These are phyloP conservation scores for Suillus luteus DNA, from an alignment of 768 basidiomycete genomes.

Conservation along the genomic window DNA sequence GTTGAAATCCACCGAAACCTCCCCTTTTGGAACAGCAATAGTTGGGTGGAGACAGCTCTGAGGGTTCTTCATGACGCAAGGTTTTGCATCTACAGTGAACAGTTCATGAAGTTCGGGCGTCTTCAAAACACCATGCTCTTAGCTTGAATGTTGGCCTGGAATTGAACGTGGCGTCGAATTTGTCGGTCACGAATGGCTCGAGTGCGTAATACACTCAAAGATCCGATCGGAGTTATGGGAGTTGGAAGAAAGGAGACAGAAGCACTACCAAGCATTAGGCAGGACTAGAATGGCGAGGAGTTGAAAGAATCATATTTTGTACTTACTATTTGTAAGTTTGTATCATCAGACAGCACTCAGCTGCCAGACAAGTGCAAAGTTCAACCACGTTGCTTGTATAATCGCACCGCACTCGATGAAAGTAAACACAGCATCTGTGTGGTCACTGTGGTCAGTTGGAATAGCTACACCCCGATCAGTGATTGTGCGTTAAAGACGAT, in stretches of 20 bases:
- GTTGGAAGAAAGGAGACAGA: too few species aligned
- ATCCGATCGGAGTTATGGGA: too few species aligned
- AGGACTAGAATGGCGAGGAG: too few species aligned
- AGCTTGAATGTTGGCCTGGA: not conserved
- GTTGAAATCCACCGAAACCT: not conserved
- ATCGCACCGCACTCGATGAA: conserved; percentile 25
- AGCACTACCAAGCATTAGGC: too few species aligned
- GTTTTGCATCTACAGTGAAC: not conserved
- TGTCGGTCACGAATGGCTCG: not conserved
- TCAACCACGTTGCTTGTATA: conserved; percentile 17
- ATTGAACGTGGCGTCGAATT: not conserved
- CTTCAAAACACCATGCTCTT: not conserved
- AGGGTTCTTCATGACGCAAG: not conserved
- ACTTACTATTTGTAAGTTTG: not conserved
- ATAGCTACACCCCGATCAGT: not conserved
- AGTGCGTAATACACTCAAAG: not conserved
- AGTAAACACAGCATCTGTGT: conserved; percentile 15
- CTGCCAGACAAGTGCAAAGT: conserved; percentile 11
- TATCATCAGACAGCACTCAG: not conserved
- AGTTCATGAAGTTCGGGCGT: not conserved
- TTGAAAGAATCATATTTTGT: not conserved
- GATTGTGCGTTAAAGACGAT: conserved; percentile 13
- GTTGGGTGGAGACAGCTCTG: not conserved
- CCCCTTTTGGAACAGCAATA: not conserved
- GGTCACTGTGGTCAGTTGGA: conserved; percentile 3